Evolutionary conservation across 2,329 filamentous ascomycete genomes (phyloP).

Genomic region (Aspergillus aculeatinus): DNA sequence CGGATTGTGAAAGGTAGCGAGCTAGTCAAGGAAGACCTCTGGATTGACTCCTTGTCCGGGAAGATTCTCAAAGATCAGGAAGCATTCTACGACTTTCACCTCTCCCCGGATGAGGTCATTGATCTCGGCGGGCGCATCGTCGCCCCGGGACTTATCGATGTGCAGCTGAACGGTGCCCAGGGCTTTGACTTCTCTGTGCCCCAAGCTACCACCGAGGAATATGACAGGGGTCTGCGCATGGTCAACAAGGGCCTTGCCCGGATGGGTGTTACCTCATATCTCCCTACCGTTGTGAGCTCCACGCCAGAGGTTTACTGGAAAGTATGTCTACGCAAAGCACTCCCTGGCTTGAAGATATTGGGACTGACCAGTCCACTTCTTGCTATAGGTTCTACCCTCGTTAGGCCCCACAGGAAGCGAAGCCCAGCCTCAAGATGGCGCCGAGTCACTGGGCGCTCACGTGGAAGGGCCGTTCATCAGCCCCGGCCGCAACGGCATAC

Average conservation of each 20-base stretch:
- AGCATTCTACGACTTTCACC: constrained; percentile 51
- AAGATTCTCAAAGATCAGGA: constrained; percentile 73
- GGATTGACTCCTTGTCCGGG: constrained; percentile 78
- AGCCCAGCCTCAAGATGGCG: constrained; percentile 64
- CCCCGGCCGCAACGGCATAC: constrained; percentile 80
- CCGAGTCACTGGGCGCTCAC: constrained; percentile 86
- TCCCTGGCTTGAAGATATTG: too few species aligned
- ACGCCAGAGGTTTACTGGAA: constrained; percentile 77
- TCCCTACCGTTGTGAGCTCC: constrained; percentile 77
- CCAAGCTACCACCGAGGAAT: constrained; percentile 63
- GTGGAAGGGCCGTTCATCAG: constrained; percentile 88
- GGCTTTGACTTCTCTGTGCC: constrained; percentile 89
- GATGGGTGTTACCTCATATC: constrained; percentile 84
- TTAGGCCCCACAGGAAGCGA: constrained; percentile 67
- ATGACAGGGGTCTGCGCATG: constrained; percentile 68
- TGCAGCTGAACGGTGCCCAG: constrained; percentile 87
- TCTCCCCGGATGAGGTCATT: constrained; percentile 68
- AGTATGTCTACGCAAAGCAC: constrained; percentile 40
- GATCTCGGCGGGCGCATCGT: constrained; percentile 81
- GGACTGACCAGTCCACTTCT: neutral
- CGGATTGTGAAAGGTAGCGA: constrained; percentile 67
- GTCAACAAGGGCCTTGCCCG: constrained; percentile 70
- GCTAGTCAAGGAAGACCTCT: constrained; percentile 77
- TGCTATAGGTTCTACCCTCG: constrained; percentile 62
- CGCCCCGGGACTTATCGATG: constrained; percentile 83